Evolutionary conservation across 139 green algal genomes (phyloP).

Genomic region (Ettlia oleoabundans): DNA sequence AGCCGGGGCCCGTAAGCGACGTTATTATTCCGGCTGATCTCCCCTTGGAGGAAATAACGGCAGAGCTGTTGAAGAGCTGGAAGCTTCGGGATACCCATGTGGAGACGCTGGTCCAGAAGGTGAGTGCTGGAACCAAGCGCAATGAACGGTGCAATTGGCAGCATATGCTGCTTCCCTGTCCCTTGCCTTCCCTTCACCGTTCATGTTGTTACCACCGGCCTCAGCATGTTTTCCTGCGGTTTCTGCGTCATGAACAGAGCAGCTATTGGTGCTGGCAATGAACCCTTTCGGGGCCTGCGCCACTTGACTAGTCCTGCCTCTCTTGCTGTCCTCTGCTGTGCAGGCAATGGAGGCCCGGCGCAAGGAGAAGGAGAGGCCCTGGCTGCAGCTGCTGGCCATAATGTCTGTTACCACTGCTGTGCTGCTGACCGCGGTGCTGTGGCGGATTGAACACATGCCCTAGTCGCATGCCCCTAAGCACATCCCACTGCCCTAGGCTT

Average conservation of each 20-base stretch:
- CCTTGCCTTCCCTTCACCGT: too few relatives aligned
- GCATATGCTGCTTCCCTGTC: too few relatives aligned
- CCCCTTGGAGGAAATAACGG: slow-evolving; percentile 87
- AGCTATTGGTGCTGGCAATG: too few relatives aligned
- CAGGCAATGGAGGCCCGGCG: slow-evolving; percentile 54
- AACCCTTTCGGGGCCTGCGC: too few relatives aligned
- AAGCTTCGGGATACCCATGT: slow-evolving; percentile 74
- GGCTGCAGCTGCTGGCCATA: slow-evolving; percentile 79
- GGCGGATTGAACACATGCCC: slow-evolving; percentile 46
- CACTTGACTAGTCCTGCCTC: background rate
- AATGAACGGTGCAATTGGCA: too few relatives aligned
- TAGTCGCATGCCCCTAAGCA: too few relatives aligned
- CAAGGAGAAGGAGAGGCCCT: slow-evolving; percentile 55
- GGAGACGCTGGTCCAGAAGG: slow-evolving; percentile 70
- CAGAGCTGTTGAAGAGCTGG: slow-evolving; percentile 68
- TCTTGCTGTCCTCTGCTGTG: background rate
- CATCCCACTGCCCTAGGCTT: too few relatives aligned
- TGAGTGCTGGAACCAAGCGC: too few relatives aligned
- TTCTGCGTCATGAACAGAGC: too few relatives aligned
- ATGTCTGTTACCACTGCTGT: slow-evolving; percentile 64
- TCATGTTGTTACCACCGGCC: too few relatives aligned
- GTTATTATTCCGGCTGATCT: slow-evolving; percentile 82
- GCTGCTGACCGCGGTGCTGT: slow-evolving; percentile 78
- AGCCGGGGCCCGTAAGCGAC: slow-evolving; percentile 53
- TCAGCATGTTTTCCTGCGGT: too few relatives aligned